Evolutionary conservation across 495 filamentous ascomycete genomes (phyloP).

Genomic region (Polyplosphaeria fusca): DNA sequence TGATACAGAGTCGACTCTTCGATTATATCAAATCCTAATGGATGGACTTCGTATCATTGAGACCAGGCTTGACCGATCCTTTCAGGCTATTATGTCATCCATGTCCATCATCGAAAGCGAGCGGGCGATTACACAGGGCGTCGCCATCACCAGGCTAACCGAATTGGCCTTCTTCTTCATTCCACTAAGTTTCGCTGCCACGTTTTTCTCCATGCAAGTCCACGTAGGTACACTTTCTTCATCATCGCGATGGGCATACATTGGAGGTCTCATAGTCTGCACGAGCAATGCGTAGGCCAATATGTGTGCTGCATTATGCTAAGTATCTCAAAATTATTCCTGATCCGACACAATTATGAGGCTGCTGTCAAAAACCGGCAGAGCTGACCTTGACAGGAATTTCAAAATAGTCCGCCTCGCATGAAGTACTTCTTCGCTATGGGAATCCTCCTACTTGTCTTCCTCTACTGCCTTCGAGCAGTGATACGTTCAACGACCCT

Average conservation of each 20-base stretch:
- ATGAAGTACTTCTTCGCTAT: no score
- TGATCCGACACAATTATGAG: no score
- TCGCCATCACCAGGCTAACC: not conserved
- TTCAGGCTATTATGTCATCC: slow-evolving; percentile 10
- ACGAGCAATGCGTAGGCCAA: not conserved
- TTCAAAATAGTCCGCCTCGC: no score
- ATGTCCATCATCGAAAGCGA: slow-evolving; percentile 17
- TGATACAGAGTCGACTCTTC: not conserved
- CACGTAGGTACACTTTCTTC: not conserved
- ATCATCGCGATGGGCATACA: not conserved
- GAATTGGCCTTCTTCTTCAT: slow-evolving; percentile 10
- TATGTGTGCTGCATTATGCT: not conserved
- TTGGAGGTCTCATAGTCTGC: not conserved
- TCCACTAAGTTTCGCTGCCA: slow-evolving; percentile 4
- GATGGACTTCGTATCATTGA: slow-evolving; percentile 1
- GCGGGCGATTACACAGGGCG: slow-evolving; percentile 4
- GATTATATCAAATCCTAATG: not conserved
- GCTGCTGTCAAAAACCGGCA: no score
- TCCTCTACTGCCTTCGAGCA: no score
- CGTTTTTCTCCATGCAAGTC: slow-evolving; percentile 14
- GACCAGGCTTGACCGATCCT: not conserved
- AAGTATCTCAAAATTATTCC: no score
- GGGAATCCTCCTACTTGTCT: no score
- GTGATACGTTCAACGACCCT: no score
- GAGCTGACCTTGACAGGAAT: no score